Base-by-base conservation (phyloP, 495 filamentous ascomycete species). In the Amorphotheca resinae region DNA sequence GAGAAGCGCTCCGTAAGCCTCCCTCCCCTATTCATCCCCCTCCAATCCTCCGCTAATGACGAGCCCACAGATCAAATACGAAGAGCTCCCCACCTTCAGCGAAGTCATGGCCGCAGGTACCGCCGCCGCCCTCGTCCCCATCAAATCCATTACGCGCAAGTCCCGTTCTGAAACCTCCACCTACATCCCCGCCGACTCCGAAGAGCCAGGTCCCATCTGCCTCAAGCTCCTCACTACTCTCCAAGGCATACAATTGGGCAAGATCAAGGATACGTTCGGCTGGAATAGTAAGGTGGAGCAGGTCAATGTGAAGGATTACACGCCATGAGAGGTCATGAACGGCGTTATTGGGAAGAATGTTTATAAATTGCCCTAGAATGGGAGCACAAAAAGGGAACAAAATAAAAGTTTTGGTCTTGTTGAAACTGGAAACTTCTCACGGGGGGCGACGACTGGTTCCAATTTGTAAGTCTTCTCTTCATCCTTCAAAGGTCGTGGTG, bases 91-190 rank as follows among this genome's bases (percentile, higher is more conserved):
- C 11, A 57, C 62, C 5, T 95, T 96, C 63, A 68, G 67, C 34
- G 91, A 98, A 60, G 78, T 98, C 15, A 72, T 95, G 63, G 91
- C 89, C 2, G 87, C 85, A 1, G 91, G 91, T 0, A 98, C 91
- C 0, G 91, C 91, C 3, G 91, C 89, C 0, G 84, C 86, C 1
- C 65, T 98, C 33, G 87, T 95, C 8, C 91, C 91, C 1, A 85
- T 98, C 56, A 77, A 78, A 40, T 87, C 80, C 38, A 93, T 98
- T 50, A 84, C 82, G 1, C 77, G 82, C 57, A 72, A 69, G 49
- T 59, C 59, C 41, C 38, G 49, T 21, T 58, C 63, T 38, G 80
- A 88, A 47, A 82, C 72, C 18, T 76, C 89, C 49, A 63, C 59
- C 0, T 88, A 80, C 50, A 68, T 75, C n/a, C 59, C 66, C 18